Evolutionary conservation across 108 stramenopile species (phyloP).

Genomic region (Pseudonitzschia multiseries): DNA sequence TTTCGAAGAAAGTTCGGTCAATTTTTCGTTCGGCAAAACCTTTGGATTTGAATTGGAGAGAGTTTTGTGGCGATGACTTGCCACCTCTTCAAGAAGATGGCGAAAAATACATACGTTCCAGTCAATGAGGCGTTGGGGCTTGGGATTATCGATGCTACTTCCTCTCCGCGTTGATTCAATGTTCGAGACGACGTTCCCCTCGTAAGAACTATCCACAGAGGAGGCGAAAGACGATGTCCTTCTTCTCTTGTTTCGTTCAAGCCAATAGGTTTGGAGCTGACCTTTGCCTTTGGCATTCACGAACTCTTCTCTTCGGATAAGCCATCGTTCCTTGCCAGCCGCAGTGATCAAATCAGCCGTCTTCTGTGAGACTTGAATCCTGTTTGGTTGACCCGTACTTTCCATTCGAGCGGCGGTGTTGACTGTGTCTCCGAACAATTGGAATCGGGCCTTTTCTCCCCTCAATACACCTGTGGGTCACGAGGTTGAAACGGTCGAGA

Average conservation of each 20-base stretch:
- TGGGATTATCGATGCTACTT: not conserved
- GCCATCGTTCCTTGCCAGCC: conserved; percentile 8
- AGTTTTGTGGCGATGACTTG: not conserved
- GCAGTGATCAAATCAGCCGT: conserved; percentile 17
- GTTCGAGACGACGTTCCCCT: not conserved
- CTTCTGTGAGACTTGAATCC: conserved; percentile 18
- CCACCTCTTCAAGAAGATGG: conserved; percentile 11
- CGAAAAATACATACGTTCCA: conserved; percentile 16
- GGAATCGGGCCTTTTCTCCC: conserved; percentile 34
- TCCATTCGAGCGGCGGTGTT: conserved; percentile 21
- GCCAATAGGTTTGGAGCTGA: conserved; percentile 20
- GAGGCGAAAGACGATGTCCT: not conserved
- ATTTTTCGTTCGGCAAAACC: not conserved
- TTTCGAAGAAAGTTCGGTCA: not conserved
- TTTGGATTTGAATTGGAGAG: not conserved
- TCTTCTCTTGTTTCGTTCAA: not conserved
- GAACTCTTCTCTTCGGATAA: conserved; percentile 11
- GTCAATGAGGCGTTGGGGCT: conserved; percentile 14
- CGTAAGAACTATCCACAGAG: not conserved
- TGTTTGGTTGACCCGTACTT: not conserved
- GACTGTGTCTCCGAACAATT: conserved; percentile 22
- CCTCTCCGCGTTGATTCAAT: not conserved
- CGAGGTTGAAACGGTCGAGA: not conserved
- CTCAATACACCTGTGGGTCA: conserved; percentile 25
- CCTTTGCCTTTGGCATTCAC: conserved; percentile 20